phyloP scores from a whole-genome alignment of 495 filamentous ascomycete genomes.

The Clavariopsis aquatica region DNA sequence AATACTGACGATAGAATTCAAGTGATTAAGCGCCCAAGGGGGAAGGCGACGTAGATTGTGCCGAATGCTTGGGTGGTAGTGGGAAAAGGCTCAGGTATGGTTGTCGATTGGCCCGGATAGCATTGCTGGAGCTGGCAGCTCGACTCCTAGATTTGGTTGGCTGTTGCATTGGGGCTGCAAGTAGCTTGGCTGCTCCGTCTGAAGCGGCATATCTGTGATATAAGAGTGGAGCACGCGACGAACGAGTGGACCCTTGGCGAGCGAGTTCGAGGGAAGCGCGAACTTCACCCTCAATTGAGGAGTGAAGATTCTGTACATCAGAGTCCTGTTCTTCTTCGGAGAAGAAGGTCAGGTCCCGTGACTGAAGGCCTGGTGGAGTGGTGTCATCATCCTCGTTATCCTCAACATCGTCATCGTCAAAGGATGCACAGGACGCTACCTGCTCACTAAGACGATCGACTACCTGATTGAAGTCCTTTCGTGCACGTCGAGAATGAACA shows the following conservation, averaged over 20 bases:
- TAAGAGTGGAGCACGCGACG: constrained; percentile 9
- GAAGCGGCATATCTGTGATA: constrained; percentile 32
- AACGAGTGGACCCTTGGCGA: constrained; percentile 18
- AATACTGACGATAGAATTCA: not conserved
- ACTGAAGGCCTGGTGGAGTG: constrained; percentile 15
- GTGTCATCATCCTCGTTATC: constrained; percentile 26
- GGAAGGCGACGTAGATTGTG: constrained; percentile 5
- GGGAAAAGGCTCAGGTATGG: constrained; percentile 33
- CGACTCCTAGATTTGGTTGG: constrained; percentile 14
- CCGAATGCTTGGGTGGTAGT: constrained; percentile 21
- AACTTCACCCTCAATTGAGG: constrained; percentile 25
- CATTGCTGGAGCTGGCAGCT: constrained; percentile 26
- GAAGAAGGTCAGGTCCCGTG: constrained; percentile 27
- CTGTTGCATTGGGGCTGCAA: constrained; percentile 9
- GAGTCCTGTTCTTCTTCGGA: constrained; percentile 17
- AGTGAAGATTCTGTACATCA: not conserved
- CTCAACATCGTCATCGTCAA: constrained; percentile 24
- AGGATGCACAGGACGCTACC: constrained; percentile 24
- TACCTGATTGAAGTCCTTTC: constrained; percentile 26
- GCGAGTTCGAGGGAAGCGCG: constrained; percentile 27
- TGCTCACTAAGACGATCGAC: constrained; percentile 39
- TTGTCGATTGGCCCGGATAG: constrained; percentile 10
- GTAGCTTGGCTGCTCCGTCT: constrained; percentile 30
- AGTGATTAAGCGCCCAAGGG: not conserved
- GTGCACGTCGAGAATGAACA: constrained; percentile 47